Evolutionary conservation across 164 flowering plant genomes (phyloP), one percentile per base, ranked within the genome.

Genomic region (Tetrastigma voinierianum): DNA sequence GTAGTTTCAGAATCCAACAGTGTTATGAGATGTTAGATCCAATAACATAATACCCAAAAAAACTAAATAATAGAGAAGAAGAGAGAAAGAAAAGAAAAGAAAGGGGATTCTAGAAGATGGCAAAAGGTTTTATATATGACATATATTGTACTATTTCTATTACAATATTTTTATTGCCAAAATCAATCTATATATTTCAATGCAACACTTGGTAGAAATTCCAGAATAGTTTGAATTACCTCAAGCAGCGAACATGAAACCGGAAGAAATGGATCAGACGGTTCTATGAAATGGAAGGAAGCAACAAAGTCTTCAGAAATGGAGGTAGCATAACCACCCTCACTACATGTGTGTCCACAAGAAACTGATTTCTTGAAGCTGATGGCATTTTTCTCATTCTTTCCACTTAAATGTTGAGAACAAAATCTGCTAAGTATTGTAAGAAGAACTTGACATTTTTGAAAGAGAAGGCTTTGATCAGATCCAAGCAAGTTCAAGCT

Each of bases 191-290:
- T 32, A 32, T 32, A 32, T 32, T 32, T 7, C 40, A 32, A 53
- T 53, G 54, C 23, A 47, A 9, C 9, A 68, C 32, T 3, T 23
- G 12, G 6, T 15, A 49, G 10, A 32, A 48, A 45, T 51, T 24
- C 14, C 7, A 5, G 44, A 43, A 32, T 32, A 8, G 17, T 13
- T 58, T 18, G 67, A 64, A 57, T 55, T 83, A 90, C 96, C 96
- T 90, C 90, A 52, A 87, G 81, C 51, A 83, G 61, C 24, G 84
- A 64, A 70, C 80, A 68, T 23, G 75, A 18, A 55, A 70, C 61
- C n/a, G 77, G 69, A 53, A 67, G 57, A 32, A 43, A 52, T 0
- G 83, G 70, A 70, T 71, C 62, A 24, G 68, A 58, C 17, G 68
- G 72, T 57, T 76, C 79, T 40, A 61, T 10, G 59, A 72, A 73